These are phyloP conservation scores for Clarireedia monteithiana DNA, from an alignment of 2,329 filamentous ascomycete genomes.

Conservation along the genomic window DNA sequence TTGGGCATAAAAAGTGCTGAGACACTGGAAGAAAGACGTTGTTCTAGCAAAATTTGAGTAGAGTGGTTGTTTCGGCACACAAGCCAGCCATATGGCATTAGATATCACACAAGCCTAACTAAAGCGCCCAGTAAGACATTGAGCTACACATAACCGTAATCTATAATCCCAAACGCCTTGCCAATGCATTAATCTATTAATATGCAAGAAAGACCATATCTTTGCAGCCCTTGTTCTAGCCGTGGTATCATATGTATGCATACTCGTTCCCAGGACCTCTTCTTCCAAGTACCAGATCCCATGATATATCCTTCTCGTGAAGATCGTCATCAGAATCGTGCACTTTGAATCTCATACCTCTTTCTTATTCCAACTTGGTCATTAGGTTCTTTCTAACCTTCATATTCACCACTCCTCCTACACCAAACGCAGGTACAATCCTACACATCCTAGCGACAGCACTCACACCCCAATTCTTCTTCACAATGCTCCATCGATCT, in stretches of 20 bases:
- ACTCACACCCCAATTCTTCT: conserved; percentile 68
- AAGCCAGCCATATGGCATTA: no score
- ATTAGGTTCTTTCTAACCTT: conserved; percentile 63
- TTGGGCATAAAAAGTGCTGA: no score
- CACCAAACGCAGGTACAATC: conserved; percentile 82
- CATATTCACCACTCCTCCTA: conserved; percentile 79
- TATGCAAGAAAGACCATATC: neutral
- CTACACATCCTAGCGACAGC: conserved; percentile 69
- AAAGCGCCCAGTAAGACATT: no score
- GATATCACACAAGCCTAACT: no score
- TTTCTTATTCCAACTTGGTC: conserved; percentile 14
- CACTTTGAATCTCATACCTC: neutral
- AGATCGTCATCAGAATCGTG: neutral
- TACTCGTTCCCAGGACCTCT: neutral
- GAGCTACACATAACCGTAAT: no score
- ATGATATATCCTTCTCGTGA: neutral
- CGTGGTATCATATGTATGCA: neutral
- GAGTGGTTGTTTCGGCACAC: no score
- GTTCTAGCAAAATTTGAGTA: no score
- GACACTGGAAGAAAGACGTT: no score
- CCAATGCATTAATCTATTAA: neutral
- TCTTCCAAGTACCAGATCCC: neutral
- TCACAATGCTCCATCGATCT: conserved; percentile 61
- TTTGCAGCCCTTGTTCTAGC: neutral
- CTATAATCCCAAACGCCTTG: neutral